These are phyloP conservation scores for Neonectria magnoliae DNA, from an alignment of 2,329 filamentous ascomycete genomes.

Conservation along the genomic window DNA sequence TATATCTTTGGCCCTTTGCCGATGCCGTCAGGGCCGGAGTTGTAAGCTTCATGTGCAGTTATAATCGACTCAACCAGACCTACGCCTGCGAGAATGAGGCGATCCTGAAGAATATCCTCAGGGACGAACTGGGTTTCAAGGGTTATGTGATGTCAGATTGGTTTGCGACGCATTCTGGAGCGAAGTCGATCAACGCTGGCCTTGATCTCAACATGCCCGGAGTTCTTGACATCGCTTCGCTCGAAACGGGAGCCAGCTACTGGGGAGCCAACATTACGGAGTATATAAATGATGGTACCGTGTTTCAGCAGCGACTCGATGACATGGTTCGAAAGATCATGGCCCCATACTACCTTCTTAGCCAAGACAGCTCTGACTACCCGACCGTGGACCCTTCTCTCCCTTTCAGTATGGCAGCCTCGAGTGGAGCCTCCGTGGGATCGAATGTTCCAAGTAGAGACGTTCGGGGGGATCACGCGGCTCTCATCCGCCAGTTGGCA, in stretches of 20 bases:
- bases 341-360: conserved; percentile 58
- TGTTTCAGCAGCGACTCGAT: conserved; percentile 51
- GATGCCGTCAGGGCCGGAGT: conserved; percentile 42
- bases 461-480: conserved; percentile 62
- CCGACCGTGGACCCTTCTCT: conserved; percentile 56
- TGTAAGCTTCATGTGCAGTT: conserved; percentile 54
- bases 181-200: conserved; percentile 55
- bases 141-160: conserved; percentile 58
- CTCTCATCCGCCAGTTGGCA: conserved; percentile 63
- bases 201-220: conserved; percentile 63
- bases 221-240: conserved; percentile 39
- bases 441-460: conserved; percentile 59
- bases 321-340: conserved; percentile 62
- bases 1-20: conserved; percentile 44
- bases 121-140: conserved; percentile 60
- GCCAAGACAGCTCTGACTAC: conserved; percentile 53
- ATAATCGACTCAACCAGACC: conserved; percentile 57
- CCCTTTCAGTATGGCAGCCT: conserved; percentile 53
- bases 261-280: conserved; percentile 56
- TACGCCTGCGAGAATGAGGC: conserved; percentile 62
- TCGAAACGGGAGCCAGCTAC: conserved; percentile 47
- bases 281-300: conserved; percentile 57
- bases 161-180: conserved; percentile 52
- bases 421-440: conserved; percentile 28
- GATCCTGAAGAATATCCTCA: conserved; percentile 58